These are phyloP conservation scores for Alternaria gaisen DNA, from an alignment of 2,329 filamentous ascomycete genomes.

Conservation along the genomic window DNA sequence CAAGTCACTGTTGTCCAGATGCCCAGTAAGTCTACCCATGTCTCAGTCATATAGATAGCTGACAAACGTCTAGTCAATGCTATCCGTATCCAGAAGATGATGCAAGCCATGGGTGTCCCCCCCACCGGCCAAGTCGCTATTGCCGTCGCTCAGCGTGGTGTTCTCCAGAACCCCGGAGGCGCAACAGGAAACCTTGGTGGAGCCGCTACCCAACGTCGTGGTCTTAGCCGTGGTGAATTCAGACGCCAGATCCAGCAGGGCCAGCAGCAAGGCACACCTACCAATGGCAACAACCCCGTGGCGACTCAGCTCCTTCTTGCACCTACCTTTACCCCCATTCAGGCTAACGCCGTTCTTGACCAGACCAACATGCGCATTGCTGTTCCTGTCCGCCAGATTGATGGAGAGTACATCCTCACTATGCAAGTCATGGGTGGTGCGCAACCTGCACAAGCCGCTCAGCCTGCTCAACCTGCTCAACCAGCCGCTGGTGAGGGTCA, in stretches of 20 bases:
- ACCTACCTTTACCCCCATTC: slow-evolving; percentile 49
- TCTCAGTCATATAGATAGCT: slow-evolving; percentile 4
- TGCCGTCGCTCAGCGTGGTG: slow-evolving; percentile 47
- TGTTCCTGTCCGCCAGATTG: slow-evolving; percentile 46
- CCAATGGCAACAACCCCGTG: slow-evolving; percentile 45
- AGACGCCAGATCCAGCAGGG: slow-evolving; percentile 37
- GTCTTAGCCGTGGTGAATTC: slow-evolving; percentile 34
- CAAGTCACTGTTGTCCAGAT: slow-evolving; percentile 50
- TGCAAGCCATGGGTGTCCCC: slow-evolving; percentile 44
- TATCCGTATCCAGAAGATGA: slow-evolving; percentile 48
- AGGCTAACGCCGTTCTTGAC: slow-evolving; percentile 47
- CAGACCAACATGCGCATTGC: slow-evolving; percentile 49
- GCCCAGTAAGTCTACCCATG: slow-evolving; percentile 38
- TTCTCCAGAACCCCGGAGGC: slow-evolving; percentile 49
- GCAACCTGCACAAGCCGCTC: not conserved
- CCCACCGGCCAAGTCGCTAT: slow-evolving; percentile 45
- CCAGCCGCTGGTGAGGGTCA: slow-evolving; percentile 9
- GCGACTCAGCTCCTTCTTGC: slow-evolving; percentile 45
- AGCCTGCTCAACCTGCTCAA: not conserved
- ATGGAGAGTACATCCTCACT: slow-evolving; percentile 50
- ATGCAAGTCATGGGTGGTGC: slow-evolving; percentile 40
- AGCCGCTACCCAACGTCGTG: slow-evolving; percentile 31
- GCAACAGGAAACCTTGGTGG: slow-evolving; percentile 43
- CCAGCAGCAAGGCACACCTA: slow-evolving; percentile 33
- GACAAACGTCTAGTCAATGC: slow-evolving; percentile 43